Percentiles rank a stretch among this genome's conserved stretches.
Conservation (phyloP, 2,329 filamentous ascomycete genomes). For the Pseudohalonectria lignicola region DNA sequence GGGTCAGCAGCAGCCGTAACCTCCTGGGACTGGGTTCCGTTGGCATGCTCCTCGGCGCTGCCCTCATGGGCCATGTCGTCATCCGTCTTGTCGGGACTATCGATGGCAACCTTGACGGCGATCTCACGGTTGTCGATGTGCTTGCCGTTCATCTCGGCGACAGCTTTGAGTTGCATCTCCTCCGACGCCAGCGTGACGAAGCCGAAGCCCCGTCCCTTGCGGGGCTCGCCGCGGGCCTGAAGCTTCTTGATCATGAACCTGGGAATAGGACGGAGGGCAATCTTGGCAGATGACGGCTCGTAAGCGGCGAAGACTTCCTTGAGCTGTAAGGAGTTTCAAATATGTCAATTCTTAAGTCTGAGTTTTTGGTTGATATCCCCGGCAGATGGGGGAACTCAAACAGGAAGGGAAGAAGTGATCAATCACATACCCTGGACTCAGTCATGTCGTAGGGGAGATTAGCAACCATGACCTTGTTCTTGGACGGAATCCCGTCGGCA, state of each 20-base stretch:
- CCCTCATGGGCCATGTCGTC: slow-evolving; percentile 54
- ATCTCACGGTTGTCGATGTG: slow-evolving; percentile 98
- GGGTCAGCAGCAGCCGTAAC: slow-evolving; percentile 53
- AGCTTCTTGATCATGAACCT: slow-evolving; percentile 99
- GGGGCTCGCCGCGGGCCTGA: slow-evolving; percentile 91
- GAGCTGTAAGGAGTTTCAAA: slow-evolving; percentile 53
- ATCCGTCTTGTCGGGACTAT: slow-evolving; percentile 91
- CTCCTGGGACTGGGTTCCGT: slow-evolving; percentile 30
- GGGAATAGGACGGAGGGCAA: slow-evolving; percentile 93
- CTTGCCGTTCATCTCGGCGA: slow-evolving; percentile 98
- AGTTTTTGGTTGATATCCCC: no score
- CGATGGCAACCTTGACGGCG: slow-evolving; percentile 98
- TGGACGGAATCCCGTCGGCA: slow-evolving; percentile 93
- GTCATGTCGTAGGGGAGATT: slow-evolving; percentile 97
- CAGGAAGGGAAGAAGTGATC: no score
- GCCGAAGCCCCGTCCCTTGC: slow-evolving; percentile 98
- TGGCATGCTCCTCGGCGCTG: slow-evolving; percentile 37
- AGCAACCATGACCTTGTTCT: slow-evolving; percentile 99
- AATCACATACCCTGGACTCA: slow-evolving; percentile 73
- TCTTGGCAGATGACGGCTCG: slow-evolving; percentile 90
- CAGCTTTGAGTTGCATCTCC: slow-evolving; percentile 95
- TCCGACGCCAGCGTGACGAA: slow-evolving; percentile 95
- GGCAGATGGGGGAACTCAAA: no score
- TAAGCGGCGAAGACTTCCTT: slow-evolving; percentile 95
- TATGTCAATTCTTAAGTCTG: no score